Evolutionary conservation across 2,329 filamentous ascomycete species (phyloP).

Genomic region (Podosphaera xanthii): DNA sequence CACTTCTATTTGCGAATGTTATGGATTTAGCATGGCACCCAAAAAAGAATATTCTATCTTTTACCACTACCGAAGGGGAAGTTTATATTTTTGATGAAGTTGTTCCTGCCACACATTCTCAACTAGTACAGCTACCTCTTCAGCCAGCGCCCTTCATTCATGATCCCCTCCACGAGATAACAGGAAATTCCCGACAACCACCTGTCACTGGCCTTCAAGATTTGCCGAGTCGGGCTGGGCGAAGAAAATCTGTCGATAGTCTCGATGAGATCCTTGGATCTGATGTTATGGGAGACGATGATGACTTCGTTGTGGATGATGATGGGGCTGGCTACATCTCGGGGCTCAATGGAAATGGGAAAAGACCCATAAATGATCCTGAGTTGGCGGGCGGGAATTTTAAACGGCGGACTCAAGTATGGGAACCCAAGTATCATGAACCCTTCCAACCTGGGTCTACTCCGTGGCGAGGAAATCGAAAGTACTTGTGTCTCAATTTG

Average conservation of each 20-base stretch:
- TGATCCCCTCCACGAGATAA: conserved; percentile 49
- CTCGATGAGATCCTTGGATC: conserved; percentile 62
- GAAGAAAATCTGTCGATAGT: conserved; percentile 47
- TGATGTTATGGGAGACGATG: conserved; percentile 26
- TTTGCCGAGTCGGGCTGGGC: conserved; percentile 25
- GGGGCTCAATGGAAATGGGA: conserved; percentile 36
- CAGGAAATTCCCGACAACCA: conserved; percentile 37
- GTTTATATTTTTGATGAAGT: conserved; percentile 71
- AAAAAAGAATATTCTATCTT: conserved; percentile 66
- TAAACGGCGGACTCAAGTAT: conserved; percentile 17
- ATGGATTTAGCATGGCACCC: conserved; percentile 83
- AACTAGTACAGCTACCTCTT: conserved; percentile 30
- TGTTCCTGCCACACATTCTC: conserved; percentile 32
- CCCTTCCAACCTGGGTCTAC: conserved; percentile 87
- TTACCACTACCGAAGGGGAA: conserved; percentile 81
- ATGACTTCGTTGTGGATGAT: conserved; percentile 81
- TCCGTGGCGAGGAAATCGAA: conserved; percentile 82
- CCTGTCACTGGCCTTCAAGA: conserved; percentile 29
- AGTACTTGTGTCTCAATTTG: conserved; percentile 81
- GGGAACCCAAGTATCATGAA: conserved; percentile 46
- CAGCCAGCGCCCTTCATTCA: conserved; percentile 75
- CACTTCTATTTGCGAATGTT: conserved; percentile 61
- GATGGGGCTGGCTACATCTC: conserved; percentile 77
- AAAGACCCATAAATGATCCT: conserved; percentile 28
- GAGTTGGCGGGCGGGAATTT: conserved; percentile 19